Conservation (phyloP, 139 green algal species). For the Coccomyxa sp. region DNA sequence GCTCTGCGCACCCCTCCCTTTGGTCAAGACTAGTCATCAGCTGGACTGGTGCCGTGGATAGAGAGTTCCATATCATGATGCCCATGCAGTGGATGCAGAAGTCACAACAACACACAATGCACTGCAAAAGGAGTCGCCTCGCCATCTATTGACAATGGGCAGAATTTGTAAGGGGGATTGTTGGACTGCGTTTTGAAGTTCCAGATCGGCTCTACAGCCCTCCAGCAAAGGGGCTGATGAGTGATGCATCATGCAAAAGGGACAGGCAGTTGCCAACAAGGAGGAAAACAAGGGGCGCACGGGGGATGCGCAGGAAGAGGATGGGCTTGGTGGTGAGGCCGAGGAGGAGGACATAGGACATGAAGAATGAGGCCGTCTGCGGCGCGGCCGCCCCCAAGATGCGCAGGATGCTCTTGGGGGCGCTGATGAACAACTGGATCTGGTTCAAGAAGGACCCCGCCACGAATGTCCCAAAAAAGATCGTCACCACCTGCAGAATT, state of each 20-base stretch:
- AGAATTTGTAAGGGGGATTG: too few species aligned
- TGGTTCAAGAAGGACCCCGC: slow-evolving; percentile 52
- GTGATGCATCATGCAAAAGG: too few species aligned
- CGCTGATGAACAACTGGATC: slow-evolving; percentile 28
- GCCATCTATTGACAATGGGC: too few species aligned
- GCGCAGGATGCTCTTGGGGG: slow-evolving; percentile 38
- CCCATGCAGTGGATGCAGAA: too few species aligned
- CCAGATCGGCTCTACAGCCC: too few species aligned
- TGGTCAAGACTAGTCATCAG: background rate
- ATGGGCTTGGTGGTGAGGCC: slow-evolving; percentile 21
- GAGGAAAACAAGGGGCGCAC: background rate
- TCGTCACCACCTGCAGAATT: slow-evolving; percentile 59
- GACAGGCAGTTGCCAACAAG: background rate
- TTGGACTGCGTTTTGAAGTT: too few species aligned
- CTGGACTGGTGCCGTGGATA: background rate
- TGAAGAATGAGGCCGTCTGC: slow-evolving; percentile 73
- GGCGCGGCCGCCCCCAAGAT: slow-evolving; percentile 56
- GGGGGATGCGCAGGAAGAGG: slow-evolving; percentile 14
- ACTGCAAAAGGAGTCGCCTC: too few species aligned
- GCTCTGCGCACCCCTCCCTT: background rate
- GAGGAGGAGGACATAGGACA: slow-evolving; percentile 50
- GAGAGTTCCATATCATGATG: too few species aligned
- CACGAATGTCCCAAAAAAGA: slow-evolving; percentile 66
- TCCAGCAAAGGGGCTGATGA: too few species aligned
- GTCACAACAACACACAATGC: too few species aligned